These are phyloP conservation scores for Nakazawaea sp. DNA, from an alignment of 805 yeast genomes.

Conservation along the genomic window DNA sequence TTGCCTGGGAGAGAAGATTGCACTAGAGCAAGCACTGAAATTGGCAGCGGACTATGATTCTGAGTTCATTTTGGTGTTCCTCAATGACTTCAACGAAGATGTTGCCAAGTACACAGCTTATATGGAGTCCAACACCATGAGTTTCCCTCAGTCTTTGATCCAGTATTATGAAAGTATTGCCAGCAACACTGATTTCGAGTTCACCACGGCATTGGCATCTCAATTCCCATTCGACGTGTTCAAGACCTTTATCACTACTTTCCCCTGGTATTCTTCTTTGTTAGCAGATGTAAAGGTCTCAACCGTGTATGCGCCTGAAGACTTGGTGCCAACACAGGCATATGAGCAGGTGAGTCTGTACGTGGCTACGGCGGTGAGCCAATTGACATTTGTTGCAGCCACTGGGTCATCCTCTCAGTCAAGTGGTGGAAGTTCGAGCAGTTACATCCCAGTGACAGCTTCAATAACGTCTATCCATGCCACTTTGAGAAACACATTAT, in stretches of 20 bases:
- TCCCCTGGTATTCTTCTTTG: conserved; percentile 27
- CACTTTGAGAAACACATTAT: no score
- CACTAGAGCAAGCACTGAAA: no score
- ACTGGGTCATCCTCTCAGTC: neutral
- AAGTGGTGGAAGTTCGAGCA: no score
- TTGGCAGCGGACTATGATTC: conserved; percentile 26
- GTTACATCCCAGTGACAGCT: no score
- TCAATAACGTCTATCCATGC: no score
- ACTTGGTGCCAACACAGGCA: conserved; percentile 12
- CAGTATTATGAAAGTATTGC: conserved; percentile 21
- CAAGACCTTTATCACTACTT: conserved; percentile 21
- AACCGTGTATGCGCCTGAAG: conserved; percentile 21
- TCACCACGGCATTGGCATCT: conserved; percentile 19
- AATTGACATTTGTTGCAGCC: neutral
- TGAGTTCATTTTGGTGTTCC: conserved; percentile 22
- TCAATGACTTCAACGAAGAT: conserved; percentile 23
- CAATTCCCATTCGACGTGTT: conserved; percentile 26
- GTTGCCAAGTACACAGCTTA: conserved; percentile 25
- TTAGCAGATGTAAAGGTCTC: conserved; percentile 18
- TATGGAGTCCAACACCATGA: conserved; percentile 22
- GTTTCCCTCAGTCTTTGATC: conserved; percentile 21
- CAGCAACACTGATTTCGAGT: conserved; percentile 12
- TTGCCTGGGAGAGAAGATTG: no score
- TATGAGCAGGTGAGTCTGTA: neutral
- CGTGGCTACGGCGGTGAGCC: neutral